phyloP scores from a whole-genome alignment of 2,329 filamentous ascomycete species.

The Pseudocercospora fuligena region DNA sequence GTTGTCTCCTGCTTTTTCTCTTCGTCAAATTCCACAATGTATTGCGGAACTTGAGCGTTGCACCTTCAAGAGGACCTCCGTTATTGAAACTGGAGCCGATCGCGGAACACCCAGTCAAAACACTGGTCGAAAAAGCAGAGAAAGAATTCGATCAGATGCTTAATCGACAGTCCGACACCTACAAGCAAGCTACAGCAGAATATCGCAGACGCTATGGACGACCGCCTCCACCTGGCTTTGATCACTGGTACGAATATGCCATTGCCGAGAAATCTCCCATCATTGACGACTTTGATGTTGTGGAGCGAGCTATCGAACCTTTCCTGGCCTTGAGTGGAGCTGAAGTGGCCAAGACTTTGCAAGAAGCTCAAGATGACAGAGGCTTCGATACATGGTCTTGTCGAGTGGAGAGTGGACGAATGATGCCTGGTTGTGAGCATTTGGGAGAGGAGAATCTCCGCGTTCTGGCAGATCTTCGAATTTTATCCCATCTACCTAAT shows the following conservation, averaged over 20 bases:
- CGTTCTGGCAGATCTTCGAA: slow-evolving; percentile 2
- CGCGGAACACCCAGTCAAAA: slow-evolving; percentile 9
- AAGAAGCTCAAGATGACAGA: neutral
- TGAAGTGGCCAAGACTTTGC: slow-evolving; percentile 7
- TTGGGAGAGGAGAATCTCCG: slow-evolving; percentile 7
- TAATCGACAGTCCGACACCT: slow-evolving; percentile 19
- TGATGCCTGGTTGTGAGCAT: slow-evolving; percentile 2
- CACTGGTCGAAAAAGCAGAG: slow-evolving; percentile 5
- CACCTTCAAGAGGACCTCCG: neutral
- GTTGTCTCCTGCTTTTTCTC: neutral
- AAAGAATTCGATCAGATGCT: slow-evolving; percentile 15
- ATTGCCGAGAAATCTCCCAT: slow-evolving; percentile 45
- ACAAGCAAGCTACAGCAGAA: slow-evolving; percentile 23
- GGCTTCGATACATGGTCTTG: neutral
- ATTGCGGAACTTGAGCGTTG: neutral
- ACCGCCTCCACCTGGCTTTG: slow-evolving; percentile 54
- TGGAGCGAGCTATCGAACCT: slow-evolving; percentile 17
- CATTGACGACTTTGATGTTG: slow-evolving; percentile 52
- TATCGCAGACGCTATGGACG: slow-evolving; percentile 49
- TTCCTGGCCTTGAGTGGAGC: slow-evolving; percentile 16
- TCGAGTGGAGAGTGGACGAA: slow-evolving; percentile 8
- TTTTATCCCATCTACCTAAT: slow-evolving; percentile 40
- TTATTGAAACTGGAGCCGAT: neutral
- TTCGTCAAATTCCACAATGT: neutral
- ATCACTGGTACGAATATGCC: slow-evolving; percentile 51